These are phyloP conservation scores for Corylus heterophylla DNA, from an alignment of 306 rosid species.

Conservation along the genomic window DNA sequence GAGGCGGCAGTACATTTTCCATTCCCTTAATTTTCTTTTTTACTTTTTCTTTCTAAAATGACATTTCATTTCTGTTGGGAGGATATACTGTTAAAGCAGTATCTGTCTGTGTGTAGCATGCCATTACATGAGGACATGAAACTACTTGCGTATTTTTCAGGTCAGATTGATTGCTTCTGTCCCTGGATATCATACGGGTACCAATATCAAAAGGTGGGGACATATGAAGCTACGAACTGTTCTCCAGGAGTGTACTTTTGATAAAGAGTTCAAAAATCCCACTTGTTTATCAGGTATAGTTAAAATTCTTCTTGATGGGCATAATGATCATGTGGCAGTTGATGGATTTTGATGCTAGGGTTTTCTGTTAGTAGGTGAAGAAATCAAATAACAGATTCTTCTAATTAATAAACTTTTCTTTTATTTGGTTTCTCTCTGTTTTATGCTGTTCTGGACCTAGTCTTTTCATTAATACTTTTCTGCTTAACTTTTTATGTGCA, in stretches of 20 bases:
- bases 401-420: not conserved
- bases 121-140: slow-evolving; percentile 24
- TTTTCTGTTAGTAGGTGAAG: slow-evolving; percentile 16
- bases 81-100: not conserved
- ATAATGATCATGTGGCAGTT: slow-evolving; percentile 6
- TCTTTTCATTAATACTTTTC: too few relatives aligned
- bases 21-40: not conserved
- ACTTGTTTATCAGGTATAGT: slow-evolving; percentile 80
- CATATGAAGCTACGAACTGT: slow-evolving; percentile 86
- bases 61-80: slow-evolving; percentile 14
- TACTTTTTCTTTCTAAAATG: slow-evolving; percentile 4
- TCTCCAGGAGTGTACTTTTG: slow-evolving; percentile 83
- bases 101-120: not conserved
- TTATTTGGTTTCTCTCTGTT: too few relatives aligned
- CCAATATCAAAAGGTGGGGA: slow-evolving; percentile 81
- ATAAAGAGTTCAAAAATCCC: slow-evolving; percentile 73
- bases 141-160: slow-evolving; percentile 43
- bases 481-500: too few relatives aligned
- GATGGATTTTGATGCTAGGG: slow-evolving; percentile 6
- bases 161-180: slow-evolving; percentile 94
- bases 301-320: slow-evolving; percentile 10
- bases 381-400: not conserved
- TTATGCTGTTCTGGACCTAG: too few relatives aligned
- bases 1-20: slow-evolving; percentile 63
- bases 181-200: slow-evolving; percentile 92